Conservation (phyloP, 805 yeast species). For the Nakazawaea anatomiae region DNA sequence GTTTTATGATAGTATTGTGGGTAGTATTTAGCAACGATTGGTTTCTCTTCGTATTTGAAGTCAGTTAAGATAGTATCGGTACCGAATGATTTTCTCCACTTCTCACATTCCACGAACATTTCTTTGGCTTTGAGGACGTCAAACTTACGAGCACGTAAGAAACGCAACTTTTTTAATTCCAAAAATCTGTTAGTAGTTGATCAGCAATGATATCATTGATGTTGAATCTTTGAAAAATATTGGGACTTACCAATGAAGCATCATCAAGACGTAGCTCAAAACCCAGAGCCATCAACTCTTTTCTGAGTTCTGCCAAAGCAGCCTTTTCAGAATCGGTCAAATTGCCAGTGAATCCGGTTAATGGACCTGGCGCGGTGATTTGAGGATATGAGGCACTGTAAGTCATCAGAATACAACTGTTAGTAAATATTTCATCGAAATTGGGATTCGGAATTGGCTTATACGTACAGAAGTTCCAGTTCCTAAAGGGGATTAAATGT, state of each 20-base stretch:
- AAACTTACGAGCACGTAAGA: constrained; percentile 92
- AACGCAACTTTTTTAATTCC: constrained; percentile 43
- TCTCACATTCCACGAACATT: constrained; percentile 85
- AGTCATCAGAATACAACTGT: not conserved
- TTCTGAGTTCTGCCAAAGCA: constrained; percentile 52
- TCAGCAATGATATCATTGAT: no score
- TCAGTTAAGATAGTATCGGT: constrained; percentile 80
- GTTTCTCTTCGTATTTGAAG: constrained; percentile 91
- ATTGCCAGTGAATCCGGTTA: constrained; percentile 79
- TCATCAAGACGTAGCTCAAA: constrained; percentile 80
- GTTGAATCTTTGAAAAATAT: no score
- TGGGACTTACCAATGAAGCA: constrained; percentile 54
- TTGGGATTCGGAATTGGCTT: no score
- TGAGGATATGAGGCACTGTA: constrained; percentile 62
- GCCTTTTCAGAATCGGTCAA: constrained; percentile 63
- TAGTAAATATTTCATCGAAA: constrained; percentile 4
- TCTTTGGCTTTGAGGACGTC: constrained; percentile 70
- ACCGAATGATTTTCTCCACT: constrained; percentile 86
- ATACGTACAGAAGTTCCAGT: constrained; percentile 15
- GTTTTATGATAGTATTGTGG: constrained; percentile 98
- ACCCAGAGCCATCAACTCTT: constrained; percentile 54
- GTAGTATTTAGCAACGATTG: constrained; percentile 79
- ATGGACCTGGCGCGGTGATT: constrained; percentile 49
- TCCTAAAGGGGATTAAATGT: constrained; percentile 8
- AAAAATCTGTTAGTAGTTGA: no score